These are phyloP conservation scores for Puccinia hordei DNA, from an alignment of 1,284 basidiomycete genomes.

Conservation along the genomic window DNA sequence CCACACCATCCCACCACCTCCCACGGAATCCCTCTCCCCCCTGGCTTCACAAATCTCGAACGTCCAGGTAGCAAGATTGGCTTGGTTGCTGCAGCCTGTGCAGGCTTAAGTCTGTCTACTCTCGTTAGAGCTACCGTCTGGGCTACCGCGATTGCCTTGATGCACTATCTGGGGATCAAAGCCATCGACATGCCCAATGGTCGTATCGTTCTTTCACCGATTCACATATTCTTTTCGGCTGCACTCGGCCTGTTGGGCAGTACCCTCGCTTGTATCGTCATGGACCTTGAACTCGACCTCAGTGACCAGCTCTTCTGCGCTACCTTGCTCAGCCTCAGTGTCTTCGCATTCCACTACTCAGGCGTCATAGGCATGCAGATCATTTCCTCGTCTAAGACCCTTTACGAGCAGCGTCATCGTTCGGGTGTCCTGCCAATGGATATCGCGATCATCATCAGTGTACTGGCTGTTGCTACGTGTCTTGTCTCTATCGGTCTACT, in stretches of 20 bases:
- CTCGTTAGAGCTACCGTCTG: conserved; percentile 25
- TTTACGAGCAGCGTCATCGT: conserved; percentile 1
- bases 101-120: neutral
- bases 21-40: neutral
- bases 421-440: conserved; percentile 12
- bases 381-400: neutral
- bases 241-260: conserved; percentile 28
- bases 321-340: conserved; percentile 30
- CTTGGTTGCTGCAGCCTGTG: neutral
- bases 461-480: conserved; percentile 52
- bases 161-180: conserved; percentile 48
- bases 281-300: conserved; percentile 40
- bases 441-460: conserved; percentile 51
- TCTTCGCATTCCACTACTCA: conserved; percentile 39
- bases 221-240: conserved; percentile 24
- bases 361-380: conserved; percentile 13
- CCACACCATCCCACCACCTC: neutral
- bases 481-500: conserved; percentile 53
- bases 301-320: conserved; percentile 37
- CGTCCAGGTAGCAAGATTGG: conserved; percentile 2
- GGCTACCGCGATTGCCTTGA: conserved; percentile 34
- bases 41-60: neutral
- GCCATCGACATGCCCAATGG: conserved; percentile 43
- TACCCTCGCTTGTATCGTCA: conserved; percentile 26
- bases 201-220: conserved; percentile 26